Base-by-base conservation (phyloP, 1,139 yeast species). In the Zygoascus sp. region DNA sequence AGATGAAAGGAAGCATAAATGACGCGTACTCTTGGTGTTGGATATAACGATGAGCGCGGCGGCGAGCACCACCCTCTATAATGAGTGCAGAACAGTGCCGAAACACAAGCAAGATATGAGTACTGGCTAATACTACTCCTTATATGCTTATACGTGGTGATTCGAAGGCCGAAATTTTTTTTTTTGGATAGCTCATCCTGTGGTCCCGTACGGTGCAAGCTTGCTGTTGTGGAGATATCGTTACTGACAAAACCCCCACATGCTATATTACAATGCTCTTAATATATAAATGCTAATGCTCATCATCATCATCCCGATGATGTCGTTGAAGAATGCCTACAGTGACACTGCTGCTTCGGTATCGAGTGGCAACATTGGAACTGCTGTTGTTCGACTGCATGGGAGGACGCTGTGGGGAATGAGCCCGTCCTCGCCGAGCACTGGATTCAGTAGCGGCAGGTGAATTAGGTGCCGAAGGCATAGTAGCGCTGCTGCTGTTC, bases 311-410 rank as follows among this genome's bases (percentile, higher is more conserved):
- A 11, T 38, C 32, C 10, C 21, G 32, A 21, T 25, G 17, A 21
- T 34, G 42, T 9, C 52, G 50, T 16, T 50, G 51, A 11, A 51
- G 44, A 27, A 49, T 45, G 8, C 50, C 55, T 16, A 52, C 48
- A 9, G 55, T 52, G 8, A 52, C 47, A 34, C 51, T 47, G 30
- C 40, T 49, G 43, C 51, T 48, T 11, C 53, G 49, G 9, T 30
- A 30, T 30, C 34, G 34, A 11, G 17, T 30, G 3, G 34, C 34
- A 30, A 30, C 13, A 15, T 16, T 30, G 7, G 16, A 15, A 15
- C 34, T 30, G 16, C 34, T 30, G 2, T 15, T 3, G 15, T 30
- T 30, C 17, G 34, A 4, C 17, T 30, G 34, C 2, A n/a, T n/a
- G n/a, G n/a, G n/a, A n/a, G n/a, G n/a, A n/a, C n/a, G 34, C 34